These are phyloP conservation scores for Fusarium sp. DNA, from an alignment of 2,329 filamentous ascomycete species.

Conservation along the genomic window DNA sequence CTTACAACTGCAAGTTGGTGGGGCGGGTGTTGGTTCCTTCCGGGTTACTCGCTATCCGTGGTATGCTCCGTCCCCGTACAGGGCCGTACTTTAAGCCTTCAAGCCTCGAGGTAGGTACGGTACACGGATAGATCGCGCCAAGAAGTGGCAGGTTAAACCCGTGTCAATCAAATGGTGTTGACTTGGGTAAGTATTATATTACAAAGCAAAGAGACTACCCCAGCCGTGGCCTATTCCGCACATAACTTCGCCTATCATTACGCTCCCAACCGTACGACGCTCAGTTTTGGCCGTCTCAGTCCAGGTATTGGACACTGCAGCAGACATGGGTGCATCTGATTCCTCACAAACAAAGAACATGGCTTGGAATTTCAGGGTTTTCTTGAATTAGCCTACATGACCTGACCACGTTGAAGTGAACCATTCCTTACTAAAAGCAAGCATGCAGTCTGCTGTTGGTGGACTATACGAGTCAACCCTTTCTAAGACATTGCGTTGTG, in stretches of 20 bases:
- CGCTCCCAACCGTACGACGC: neutral
- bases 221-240: neutral
- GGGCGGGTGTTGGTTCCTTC: constrained; percentile 11
- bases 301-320: neutral
- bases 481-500: constrained; percentile 11
- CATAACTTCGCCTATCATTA: constrained; percentile 3
- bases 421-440: constrained; percentile 10
- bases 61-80: neutral
- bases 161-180: neutral
- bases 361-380: neutral
- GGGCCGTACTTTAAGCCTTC: neutral
- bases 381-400: neutral
- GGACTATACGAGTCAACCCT: constrained; percentile 10
- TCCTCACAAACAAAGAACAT: constrained; percentile 18
- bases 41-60: neutral
- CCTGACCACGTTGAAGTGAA: constrained; percentile 1
- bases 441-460: neutral
- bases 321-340: neutral
- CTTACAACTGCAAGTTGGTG: constrained; percentile 10
- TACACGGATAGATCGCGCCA: constrained; percentile 32
- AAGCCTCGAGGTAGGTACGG: neutral
- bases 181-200: neutral
- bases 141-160: constrained; percentile 33
- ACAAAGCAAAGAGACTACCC: constrained; percentile 7
- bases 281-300: neutral